These are phyloP conservation scores for Paratrimastix pyriformis DNA, from an alignment of 78 protist genomes.

Conservation along the genomic window DNA sequence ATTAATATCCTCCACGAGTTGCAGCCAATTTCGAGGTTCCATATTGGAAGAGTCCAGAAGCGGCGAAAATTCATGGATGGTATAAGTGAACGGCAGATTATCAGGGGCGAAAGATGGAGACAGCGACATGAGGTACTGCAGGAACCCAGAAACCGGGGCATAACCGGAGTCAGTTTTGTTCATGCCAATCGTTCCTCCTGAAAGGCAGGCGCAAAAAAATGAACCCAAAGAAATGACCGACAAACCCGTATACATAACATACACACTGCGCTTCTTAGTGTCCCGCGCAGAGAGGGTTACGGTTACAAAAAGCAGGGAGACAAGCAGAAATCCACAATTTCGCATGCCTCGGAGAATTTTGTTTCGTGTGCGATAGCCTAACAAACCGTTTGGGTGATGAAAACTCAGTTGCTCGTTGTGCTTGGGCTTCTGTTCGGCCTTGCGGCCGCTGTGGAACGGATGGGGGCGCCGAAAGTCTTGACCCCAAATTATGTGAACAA, in stretches of 20 bases:
- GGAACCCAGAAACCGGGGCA: background rate
- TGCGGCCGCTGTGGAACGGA: background rate
- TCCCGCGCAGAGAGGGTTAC: too few species aligned
- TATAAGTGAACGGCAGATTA: background rate
- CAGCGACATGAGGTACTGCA: background rate
- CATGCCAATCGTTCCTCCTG: constrained; percentile 10
- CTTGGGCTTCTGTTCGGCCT: too few species aligned
- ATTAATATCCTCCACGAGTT: background rate
- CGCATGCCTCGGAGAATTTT: too few species aligned
- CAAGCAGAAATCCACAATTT: too few species aligned
- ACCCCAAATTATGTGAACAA: background rate
- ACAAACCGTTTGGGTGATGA: too few species aligned
- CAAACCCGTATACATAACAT: too few species aligned
- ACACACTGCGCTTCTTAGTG: too few species aligned
- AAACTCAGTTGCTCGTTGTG: too few species aligned
- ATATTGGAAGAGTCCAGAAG: constrained; percentile 13
- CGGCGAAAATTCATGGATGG: background rate
- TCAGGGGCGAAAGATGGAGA: background rate
- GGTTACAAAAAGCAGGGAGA: too few species aligned
- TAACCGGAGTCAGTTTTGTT: background rate
- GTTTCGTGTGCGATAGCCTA: too few species aligned
- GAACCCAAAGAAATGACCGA: too few species aligned
- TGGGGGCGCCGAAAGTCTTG: background rate
- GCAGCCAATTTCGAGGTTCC: background rate
- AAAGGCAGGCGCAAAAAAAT: too few species aligned